Evolutionary conservation across 495 filamentous ascomycete species (phyloP).

Genomic region (Tuber microsphaerosporum): DNA sequence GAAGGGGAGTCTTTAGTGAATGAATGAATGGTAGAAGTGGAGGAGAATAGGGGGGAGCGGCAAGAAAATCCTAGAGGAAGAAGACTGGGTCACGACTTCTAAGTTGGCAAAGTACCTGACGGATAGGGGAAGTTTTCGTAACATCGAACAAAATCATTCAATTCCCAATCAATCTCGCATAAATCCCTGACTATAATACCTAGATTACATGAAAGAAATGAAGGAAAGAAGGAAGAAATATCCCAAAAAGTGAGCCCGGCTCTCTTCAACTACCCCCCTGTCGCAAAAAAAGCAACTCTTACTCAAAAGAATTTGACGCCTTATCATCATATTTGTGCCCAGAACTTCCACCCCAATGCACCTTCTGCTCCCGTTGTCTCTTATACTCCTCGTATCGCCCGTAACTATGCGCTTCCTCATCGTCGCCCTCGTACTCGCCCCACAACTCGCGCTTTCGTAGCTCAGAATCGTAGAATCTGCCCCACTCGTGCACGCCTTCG

Average conservation of each 20-base stretch:
- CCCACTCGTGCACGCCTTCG: not conserved
- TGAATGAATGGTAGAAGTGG: no score
- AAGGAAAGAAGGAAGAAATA: not conserved
- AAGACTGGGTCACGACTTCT: not conserved
- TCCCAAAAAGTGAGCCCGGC: not conserved
- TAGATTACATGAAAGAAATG: not conserved
- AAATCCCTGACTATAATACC: not conserved
- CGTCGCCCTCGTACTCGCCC: constrained; percentile 8
- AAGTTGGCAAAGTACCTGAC: not conserved
- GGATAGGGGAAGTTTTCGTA: not conserved
- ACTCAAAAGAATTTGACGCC: not conserved
- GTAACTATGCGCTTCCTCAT: constrained; percentile 9
- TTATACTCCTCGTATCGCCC: constrained; percentile 1
- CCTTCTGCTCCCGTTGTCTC: not conserved
- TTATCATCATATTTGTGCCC: not conserved
- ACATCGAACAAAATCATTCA: not conserved
- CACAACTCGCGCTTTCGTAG: constrained; percentile 5
- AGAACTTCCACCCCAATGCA: not conserved
- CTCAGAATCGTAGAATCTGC: not conserved
- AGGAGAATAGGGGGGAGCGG: not conserved
- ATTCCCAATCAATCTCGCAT: not conserved
- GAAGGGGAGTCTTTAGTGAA: no score
- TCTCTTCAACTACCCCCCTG: not conserved
- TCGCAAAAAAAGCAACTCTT: not conserved
- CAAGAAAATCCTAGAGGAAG: not conserved